A percentile compares a stretch with the other conserved stretches of the same genome.
phyloP scores from a whole-genome alignment of 2,329 filamentous ascomycete genomes.

The Capronia coronata region DNA sequence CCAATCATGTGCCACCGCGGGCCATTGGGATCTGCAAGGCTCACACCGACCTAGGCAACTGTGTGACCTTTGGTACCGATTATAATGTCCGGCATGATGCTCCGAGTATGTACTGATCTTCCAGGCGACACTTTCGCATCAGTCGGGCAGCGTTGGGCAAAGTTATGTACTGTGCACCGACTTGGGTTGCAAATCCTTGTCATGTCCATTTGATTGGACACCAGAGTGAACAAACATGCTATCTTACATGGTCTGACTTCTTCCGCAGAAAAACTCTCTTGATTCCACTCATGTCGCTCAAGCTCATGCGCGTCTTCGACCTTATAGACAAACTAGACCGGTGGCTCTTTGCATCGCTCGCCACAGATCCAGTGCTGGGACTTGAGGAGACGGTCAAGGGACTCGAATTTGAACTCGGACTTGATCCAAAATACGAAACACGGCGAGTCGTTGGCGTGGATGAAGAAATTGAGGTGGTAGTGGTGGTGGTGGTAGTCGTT shows the following conservation, averaged over 20 bases:
- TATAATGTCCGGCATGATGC: too few relatives aligned
- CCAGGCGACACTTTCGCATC: too few relatives aligned
- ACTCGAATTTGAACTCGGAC: conserved; percentile 10
- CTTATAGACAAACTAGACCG: conserved; percentile 6
- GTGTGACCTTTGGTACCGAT: too few relatives aligned
- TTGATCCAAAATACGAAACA: conserved; percentile 9
- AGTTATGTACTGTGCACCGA: too few relatives aligned
- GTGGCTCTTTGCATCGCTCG: conserved; percentile 7
- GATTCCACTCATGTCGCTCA: conserved; percentile 28
- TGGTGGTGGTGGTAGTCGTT: conserved; percentile 21
- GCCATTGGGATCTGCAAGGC: too few relatives aligned
- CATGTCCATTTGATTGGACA: too few relatives aligned
- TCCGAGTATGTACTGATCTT: too few relatives aligned
- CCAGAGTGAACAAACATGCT: too few relatives aligned
- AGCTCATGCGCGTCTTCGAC: conserved; percentile 22
- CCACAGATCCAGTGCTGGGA: conserved; percentile 11
- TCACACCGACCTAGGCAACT: too few relatives aligned
- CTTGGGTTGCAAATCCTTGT: too few relatives aligned
- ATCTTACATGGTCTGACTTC: conserved; percentile 17
- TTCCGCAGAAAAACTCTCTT: conserved; percentile 27
- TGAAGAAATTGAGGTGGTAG: conserved; percentile 12
- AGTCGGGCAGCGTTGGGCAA: too few relatives aligned
- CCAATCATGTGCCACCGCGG: too few relatives aligned
- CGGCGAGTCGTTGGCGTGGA: conserved; percentile 11
- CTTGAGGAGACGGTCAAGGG: conserved; percentile 15